These are phyloP conservation scores for Oldenlandia corymbosa DNA, from an alignment of 257 asterid species.

Conservation along the genomic window DNA sequence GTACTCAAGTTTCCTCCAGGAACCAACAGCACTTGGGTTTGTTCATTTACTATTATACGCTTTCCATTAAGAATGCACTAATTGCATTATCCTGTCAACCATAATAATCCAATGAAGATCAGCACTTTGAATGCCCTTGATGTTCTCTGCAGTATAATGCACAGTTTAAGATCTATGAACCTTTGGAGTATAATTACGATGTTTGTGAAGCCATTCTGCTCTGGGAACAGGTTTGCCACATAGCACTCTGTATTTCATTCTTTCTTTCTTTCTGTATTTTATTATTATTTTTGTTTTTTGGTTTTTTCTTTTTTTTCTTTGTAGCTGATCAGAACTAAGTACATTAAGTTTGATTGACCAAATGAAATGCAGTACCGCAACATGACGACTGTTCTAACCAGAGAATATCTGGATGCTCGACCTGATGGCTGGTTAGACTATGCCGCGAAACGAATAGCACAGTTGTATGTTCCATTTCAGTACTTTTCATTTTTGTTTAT, in stretches of 20 bases:
- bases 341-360: conserved; percentile 26
- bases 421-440: conserved; percentile 96
- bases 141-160: conserved; percentile 66
- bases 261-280: too few species aligned
- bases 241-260: conserved; percentile 2
- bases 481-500: conserved; percentile 10
- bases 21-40: conserved; percentile 96
- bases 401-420: conserved; percentile 92
- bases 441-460: conserved; percentile 95
- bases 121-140: neutral
- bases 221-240: conserved; percentile 86
- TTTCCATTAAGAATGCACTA: too few species aligned
- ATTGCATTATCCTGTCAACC: neutral
- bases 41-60: too few species aligned
- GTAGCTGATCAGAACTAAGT: conserved; percentile 13
- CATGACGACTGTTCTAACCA: conserved; percentile 96
- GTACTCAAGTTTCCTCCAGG: conserved; percentile 88
- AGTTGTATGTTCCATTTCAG: conserved; percentile 49
- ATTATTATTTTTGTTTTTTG: too few species aligned
- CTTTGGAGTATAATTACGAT: conserved; percentile 86
- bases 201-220: conserved; percentile 82
- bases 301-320: neutral
- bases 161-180: conserved; percentile 87
- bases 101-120: neutral
- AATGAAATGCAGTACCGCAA: conserved; percentile 94